A percentile compares a stretch with the other conserved stretches of the same genome.
phyloP scores from a whole-genome alignment of 306 rosid species.

The Ziziphus jujuba region DNA sequence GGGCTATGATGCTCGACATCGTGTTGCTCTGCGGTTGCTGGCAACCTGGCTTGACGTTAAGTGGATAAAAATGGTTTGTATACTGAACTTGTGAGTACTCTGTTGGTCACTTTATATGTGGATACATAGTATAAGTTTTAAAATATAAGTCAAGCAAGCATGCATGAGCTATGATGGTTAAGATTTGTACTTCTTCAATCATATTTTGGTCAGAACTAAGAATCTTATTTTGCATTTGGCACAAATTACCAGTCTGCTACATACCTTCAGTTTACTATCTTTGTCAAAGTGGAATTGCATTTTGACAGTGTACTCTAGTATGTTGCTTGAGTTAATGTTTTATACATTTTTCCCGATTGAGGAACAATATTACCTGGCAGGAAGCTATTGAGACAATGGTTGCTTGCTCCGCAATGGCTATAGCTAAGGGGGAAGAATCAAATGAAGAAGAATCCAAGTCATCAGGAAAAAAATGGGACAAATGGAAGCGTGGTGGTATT shows the following conservation, averaged over 20 bases:
- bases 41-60: constrained; percentile 89
- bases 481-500: constrained; percentile 92
- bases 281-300: constrained; percentile 14
- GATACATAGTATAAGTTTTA: constrained; percentile 12
- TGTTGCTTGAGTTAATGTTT: constrained; percentile 10
- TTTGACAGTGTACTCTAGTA: not conserved
- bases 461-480: constrained; percentile 66
- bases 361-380: constrained; percentile 44
- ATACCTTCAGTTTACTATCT: constrained; percentile 13
- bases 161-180: constrained; percentile 8
- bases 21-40: constrained; percentile 67
- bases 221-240: constrained; percentile 17
- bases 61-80: constrained; percentile 78
- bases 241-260: constrained; percentile 1
- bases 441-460: constrained; percentile 48
- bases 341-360: constrained; percentile 22
- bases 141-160: not conserved
- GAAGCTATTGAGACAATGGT: constrained; percentile 91
- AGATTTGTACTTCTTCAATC: not conserved
- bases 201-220: constrained; percentile 11
- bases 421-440: constrained; percentile 55
- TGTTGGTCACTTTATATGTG: constrained; percentile 14
- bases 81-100: constrained; percentile 18
- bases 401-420: constrained; percentile 91
- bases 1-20: constrained; percentile 91